Conservation (phyloP, 139 green algal genomes). For the Monoraphidium neglectum region DNA sequence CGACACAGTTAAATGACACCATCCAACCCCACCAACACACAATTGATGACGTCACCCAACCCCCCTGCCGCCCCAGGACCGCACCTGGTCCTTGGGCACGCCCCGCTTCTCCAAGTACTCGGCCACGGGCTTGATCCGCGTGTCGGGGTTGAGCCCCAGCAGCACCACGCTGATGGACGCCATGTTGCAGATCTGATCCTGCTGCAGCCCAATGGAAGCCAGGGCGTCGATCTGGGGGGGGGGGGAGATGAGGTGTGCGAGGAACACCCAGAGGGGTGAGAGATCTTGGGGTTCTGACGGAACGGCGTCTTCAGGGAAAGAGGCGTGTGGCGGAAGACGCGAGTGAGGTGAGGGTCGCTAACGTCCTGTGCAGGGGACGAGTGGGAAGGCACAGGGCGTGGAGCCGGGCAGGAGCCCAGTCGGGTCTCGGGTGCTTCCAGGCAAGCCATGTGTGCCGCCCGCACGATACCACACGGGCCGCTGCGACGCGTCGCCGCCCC, state of each 20-base stretch:
- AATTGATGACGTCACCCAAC: neutral
- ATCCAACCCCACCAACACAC: neutral
- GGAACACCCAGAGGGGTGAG: no score
- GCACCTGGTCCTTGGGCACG: conserved; percentile 33
- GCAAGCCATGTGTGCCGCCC: no score
- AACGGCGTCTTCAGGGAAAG: no score
- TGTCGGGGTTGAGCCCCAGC: conserved; percentile 65
- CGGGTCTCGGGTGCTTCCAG: no score
- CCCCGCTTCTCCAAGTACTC: conserved; percentile 57
- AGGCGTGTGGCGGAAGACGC: no score
- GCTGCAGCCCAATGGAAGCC: conserved; percentile 44
- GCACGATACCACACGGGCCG: no score
- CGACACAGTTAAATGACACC: neutral
- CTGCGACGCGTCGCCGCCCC: no score
- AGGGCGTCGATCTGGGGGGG: conserved; percentile 52
- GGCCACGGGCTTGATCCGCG: conserved; percentile 41
- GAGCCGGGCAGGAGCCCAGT: no score
- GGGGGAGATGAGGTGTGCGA: neutral
- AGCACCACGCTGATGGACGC: conserved; percentile 57
- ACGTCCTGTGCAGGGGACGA: no score
- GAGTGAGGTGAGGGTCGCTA: no score
- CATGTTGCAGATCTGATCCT: conserved; percentile 74
- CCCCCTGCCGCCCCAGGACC: neutral
- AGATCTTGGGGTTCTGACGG: no score
- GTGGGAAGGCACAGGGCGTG: no score